These are phyloP conservation scores for Gracilaria gracilis DNA, from an alignment of 23 red algal genomes.

Conservation along the genomic window DNA sequence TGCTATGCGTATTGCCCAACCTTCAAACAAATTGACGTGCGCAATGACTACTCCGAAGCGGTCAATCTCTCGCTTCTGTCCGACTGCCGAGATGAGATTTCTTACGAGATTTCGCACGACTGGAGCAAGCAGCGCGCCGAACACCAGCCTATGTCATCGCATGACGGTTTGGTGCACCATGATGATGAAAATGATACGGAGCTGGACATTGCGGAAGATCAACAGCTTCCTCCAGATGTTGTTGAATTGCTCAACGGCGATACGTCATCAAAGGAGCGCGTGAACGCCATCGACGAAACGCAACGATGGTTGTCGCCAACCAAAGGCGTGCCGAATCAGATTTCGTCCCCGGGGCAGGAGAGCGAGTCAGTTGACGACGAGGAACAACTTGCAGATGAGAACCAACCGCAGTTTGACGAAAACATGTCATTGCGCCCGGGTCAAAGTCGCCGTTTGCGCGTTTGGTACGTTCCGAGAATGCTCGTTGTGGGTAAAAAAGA, in stretches of 20 bases:
- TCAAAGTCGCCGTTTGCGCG: slow-evolving; percentile 3
- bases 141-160: not conserved
- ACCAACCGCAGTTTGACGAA: slow-evolving; percentile 9
- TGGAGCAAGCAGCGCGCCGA: not conserved
- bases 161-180: not conserved
- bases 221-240: not conserved
- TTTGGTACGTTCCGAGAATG: slow-evolving; percentile 26
- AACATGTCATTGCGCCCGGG: slow-evolving; percentile 13
- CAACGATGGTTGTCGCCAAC: not conserved
- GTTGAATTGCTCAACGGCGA: not conserved
- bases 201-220: not conserved
- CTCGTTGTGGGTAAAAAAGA: slow-evolving; percentile 1
- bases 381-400: not conserved
- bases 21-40: slow-evolving; percentile 12
- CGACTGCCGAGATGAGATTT: slow-evolving; percentile 9
- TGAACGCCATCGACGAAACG: not conserved
- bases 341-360: not conserved
- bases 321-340: not conserved
- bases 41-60: not conserved
- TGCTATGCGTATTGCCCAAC: slow-evolving; percentile 12
- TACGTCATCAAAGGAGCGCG: not conserved
- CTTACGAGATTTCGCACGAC: slow-evolving; percentile 16
- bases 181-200: not conserved
- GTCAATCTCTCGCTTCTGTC: slow-evolving; percentile 12
- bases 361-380: not conserved